A percentile compares a stretch with the other conserved stretches of the same genome.
phyloP scores from a whole-genome alignment of 2,329 filamentous ascomycete genomes.

The Fusarium anguioides region DNA sequence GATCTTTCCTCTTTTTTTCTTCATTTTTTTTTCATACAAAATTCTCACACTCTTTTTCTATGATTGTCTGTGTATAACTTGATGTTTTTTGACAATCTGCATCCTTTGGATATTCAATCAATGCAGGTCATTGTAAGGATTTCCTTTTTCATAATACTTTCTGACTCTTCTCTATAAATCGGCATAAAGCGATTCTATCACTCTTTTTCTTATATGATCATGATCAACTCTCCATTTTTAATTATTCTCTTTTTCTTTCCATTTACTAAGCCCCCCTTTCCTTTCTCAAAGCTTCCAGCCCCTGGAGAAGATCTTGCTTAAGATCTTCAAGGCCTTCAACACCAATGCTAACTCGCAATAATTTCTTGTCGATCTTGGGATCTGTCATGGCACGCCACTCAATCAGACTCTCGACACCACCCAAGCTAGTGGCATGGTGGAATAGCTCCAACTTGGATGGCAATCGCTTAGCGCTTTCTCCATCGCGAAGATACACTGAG shows the following conservation, averaged over 20 bases:
- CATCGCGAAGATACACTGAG: conserved; percentile 72
- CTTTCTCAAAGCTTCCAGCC: conserved; percentile 65
- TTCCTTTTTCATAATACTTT: background rate
- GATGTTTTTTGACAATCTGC: conserved; percentile 1
- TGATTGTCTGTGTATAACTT: conserved; percentile 1
- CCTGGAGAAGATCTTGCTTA: conserved; percentile 76
- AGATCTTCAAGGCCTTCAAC: conserved; percentile 90
- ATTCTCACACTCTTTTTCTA: background rate
- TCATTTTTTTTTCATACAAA: conserved; percentile 1
- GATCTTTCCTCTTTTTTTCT: background rate
- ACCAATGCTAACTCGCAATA: conserved; percentile 86
- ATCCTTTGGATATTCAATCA: background rate
- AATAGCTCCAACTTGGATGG: conserved; percentile 85
- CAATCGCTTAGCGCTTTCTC: conserved; percentile 71
- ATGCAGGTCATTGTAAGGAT: conserved; percentile 2
- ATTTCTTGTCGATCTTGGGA: conserved; percentile 71
- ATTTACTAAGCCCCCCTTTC: background rate
- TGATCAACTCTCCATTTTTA: background rate
- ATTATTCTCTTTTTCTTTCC: background rate
- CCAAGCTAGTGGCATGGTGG: conserved; percentile 93
- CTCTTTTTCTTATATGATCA: background rate
- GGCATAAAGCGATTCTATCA: background rate
- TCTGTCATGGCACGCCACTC: conserved; percentile 97
- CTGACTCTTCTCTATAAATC: conserved; percentile 3
- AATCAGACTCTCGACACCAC: conserved; percentile 93